Evolutionary conservation across 805 yeast species (phyloP).

Genomic region (Spathaspora boniae): DNA sequence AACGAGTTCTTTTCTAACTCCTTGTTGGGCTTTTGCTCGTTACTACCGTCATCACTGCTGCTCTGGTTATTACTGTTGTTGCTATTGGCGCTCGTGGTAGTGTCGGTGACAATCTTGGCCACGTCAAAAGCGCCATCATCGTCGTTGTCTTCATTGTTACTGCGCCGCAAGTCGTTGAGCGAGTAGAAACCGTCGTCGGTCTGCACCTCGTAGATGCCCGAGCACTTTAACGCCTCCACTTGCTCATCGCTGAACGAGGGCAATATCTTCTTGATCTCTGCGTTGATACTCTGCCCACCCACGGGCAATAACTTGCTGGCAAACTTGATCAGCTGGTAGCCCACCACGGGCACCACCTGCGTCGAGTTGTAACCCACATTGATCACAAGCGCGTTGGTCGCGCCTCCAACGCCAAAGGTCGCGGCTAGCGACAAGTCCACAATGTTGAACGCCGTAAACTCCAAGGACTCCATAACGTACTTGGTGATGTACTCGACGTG

Average conservation of each 20-base stretch:
- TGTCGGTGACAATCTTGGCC: slow-evolving; percentile 79
- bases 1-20: slow-evolving; percentile 75
- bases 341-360: slow-evolving; percentile 78
- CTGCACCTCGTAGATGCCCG: slow-evolving; percentile 76
- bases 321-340: slow-evolving; percentile 58
- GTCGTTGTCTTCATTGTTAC: slow-evolving; percentile 25
- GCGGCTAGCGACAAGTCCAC: slow-evolving; percentile 67
- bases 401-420: slow-evolving; percentile 67
- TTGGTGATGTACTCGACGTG: slow-evolving; percentile 69
- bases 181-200: slow-evolving; percentile 65
- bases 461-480: slow-evolving; percentile 69
- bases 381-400: slow-evolving; percentile 66
- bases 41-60: slow-evolving; percentile 18
- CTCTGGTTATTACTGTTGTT: slow-evolving; percentile 22
- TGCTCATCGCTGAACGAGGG: slow-evolving; percentile 57
- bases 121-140: slow-evolving; percentile 83
- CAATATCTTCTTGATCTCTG: slow-evolving; percentile 46
- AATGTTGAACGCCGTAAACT: slow-evolving; percentile 68
- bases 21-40: slow-evolving; percentile 48
- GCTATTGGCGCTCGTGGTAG: slow-evolving; percentile 19
- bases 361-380: slow-evolving; percentile 77
- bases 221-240: slow-evolving; percentile 70
- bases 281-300: slow-evolving; percentile 72
- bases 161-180: slow-evolving; percentile 48
- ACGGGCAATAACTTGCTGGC: slow-evolving; percentile 44